These are phyloP conservation scores for Fusarium agapanthi DNA, from an alignment of 2,329 filamentous ascomycete species.

Conservation along the genomic window DNA sequence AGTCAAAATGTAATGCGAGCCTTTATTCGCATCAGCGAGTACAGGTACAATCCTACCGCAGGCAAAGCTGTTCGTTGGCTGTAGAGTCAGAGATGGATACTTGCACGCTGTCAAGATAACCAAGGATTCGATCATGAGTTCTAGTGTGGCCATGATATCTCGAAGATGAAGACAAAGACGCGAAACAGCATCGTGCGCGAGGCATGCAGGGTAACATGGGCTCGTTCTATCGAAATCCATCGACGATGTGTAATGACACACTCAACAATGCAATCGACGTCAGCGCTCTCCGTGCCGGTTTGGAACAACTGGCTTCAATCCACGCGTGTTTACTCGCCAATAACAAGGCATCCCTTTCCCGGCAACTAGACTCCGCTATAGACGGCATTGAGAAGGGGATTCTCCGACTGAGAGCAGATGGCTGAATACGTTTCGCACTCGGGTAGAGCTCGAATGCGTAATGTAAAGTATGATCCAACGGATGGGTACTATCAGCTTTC, in stretches of 20 bases:
- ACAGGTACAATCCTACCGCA: background rate
- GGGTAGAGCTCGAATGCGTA: accelerated
- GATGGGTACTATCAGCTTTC: background rate
- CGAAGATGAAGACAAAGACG: background rate
- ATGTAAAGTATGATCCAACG: background rate
- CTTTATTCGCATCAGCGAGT: background rate
- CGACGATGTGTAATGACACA: background rate
- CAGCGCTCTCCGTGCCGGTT: background rate
- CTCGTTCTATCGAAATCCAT: background rate
- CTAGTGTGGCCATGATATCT: background rate
- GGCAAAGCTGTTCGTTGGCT: background rate
- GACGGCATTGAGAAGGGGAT: background rate
- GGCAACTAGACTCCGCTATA: background rate
- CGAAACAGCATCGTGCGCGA: background rate
- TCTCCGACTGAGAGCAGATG: background rate
- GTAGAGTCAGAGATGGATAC: background rate
- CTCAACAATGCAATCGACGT: background rate
- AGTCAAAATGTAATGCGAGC: background rate
- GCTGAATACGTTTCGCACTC: background rate
- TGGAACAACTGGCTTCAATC: background rate
- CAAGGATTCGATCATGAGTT: background rate
- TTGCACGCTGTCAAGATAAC: background rate
- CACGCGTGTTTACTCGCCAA: background rate
- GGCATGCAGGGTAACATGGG: background rate
- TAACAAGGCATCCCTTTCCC: background rate